These are phyloP conservation scores for Melastoma malabathricum DNA, from an alignment of 345 rosid species.

Conservation along the genomic window DNA sequence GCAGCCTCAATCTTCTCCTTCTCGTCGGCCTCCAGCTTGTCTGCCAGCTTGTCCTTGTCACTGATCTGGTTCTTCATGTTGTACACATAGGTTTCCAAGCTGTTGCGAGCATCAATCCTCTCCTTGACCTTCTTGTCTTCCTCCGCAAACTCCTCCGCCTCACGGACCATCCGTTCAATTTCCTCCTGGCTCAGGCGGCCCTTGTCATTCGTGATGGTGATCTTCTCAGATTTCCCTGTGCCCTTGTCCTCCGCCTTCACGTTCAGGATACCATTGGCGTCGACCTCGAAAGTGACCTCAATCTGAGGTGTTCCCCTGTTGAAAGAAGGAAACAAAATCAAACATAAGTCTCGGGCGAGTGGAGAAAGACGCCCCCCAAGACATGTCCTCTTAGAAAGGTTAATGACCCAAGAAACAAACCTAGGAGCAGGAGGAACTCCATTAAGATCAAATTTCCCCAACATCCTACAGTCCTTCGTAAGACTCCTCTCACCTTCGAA, in stretches of 20 bases:
- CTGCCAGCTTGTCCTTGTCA: conserved; percentile 93
- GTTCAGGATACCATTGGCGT: conserved; percentile 84
- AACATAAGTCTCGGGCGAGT: not conserved
- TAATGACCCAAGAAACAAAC: conserved; percentile 11
- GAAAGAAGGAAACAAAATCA: not conserved
- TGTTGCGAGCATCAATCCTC: conserved; percentile 79
- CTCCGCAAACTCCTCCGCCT: conserved; percentile 94
- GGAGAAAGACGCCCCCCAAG: not conserved
- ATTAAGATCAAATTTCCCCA: conserved; percentile 71
- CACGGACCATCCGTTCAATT: conserved; percentile 83
- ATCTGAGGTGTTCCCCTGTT: conserved; percentile 94
- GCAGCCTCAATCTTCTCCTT: conserved; percentile 82
- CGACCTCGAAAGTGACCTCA: conserved; percentile 92
- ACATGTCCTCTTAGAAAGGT: not conserved
- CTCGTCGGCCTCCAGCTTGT: conserved; percentile 80
- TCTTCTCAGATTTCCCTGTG: conserved; percentile 74
- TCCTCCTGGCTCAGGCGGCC: conserved; percentile 96
- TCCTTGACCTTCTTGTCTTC: conserved; percentile 96
- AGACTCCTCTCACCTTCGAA: conserved; percentile 98
- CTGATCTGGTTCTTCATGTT: conserved; percentile 93
- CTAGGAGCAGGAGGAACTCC: conserved; percentile 94
- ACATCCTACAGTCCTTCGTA: conserved; percentile 79
- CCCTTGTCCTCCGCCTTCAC: conserved; percentile 95
- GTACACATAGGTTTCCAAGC: conserved; percentile 74
- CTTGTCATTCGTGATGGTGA: conserved; percentile 90